Evolutionary conservation across 768 basidiomycete genomes (phyloP).

Genomic region (Strobilomyces echinocephalus): DNA sequence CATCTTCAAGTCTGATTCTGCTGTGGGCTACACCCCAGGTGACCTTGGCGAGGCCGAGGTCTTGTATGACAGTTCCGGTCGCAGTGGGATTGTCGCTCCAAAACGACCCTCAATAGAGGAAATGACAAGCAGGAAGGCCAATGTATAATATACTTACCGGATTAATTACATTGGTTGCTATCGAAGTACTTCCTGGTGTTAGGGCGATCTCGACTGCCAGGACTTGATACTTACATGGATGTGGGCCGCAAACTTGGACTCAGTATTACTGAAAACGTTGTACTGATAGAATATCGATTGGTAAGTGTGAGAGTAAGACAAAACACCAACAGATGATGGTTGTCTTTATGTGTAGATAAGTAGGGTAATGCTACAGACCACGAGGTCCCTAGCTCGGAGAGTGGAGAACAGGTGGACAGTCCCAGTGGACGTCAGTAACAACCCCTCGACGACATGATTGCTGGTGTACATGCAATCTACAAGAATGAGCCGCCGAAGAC

Average conservation of each 20-base stretch:
- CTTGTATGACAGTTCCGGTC: constrained; percentile 64
- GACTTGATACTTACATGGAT: too few species aligned
- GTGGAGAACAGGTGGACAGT: too few species aligned
- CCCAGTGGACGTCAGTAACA: constrained; percentile 18
- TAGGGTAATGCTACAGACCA: too few species aligned
- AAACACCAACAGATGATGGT: too few species aligned
- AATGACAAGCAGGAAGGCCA: constrained; percentile 14
- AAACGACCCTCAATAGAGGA: constrained; percentile 28
- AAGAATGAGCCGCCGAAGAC: constrained; percentile 11
- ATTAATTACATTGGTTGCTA: constrained; percentile 26
- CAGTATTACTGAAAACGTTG: too few species aligned
- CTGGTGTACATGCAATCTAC: constrained; percentile 9
- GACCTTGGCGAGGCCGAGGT: constrained; percentile 60
- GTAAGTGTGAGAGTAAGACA: too few species aligned
- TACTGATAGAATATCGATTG: neutral
- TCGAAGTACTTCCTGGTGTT: constrained; percentile 1
- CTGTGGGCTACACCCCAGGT: constrained; percentile 48
- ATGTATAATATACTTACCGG: constrained; percentile 26
- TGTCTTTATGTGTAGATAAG: too few species aligned
- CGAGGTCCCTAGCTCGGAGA: too few species aligned
- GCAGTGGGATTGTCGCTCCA: constrained; percentile 38
- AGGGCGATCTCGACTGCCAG: too few species aligned
- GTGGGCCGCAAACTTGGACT: too few species aligned
- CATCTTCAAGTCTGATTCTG: constrained; percentile 46
- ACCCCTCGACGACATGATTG: neutral